Base-by-base conservation (phyloP, 352 stramenopile species). In the Phytophthora nicotianae region DNA sequence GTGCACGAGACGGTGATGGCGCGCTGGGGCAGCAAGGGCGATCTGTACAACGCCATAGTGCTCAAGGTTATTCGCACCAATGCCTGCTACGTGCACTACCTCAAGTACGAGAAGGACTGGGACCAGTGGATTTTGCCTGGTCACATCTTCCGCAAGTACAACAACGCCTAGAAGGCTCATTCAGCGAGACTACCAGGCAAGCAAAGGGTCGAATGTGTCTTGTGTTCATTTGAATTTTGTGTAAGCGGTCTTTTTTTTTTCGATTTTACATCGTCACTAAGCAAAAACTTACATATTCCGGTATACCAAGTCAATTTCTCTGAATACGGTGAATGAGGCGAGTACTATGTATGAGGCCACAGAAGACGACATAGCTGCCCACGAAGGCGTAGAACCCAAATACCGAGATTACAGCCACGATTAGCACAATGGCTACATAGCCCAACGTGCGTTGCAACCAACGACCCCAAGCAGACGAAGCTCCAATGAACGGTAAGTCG, bases 81-180 rank as follows among this genome's bases (percentile, higher is more conserved):
- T 53, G 81, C 83, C 5, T 90, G 81, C 59, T 75, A 83, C 38
- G 83, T 93, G 74, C 83, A 93, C 68, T 93, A 91, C 56, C 70
- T 91, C 59, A 91, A 93, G 74, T 91, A 84, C 50, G 80, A 93
- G 55, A 90, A 89, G 51, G 81, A 93, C 69, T 93, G 83, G 83
- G 81, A 93, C 72, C 83, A 93, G 56, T 93, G 83, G 83, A 67
- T 93, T 37, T 62, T 93, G 16, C 83, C 83, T 1, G 79, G 81
- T 37, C 83, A 91, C 58, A 93, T 93, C 35, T 93, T 91, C 63
- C 82, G 79, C 53, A 93, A 93, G 68, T 90, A 89, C 62, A 54
- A 66, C 46, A 50, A 68, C 19, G 38, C 48, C 11, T 69, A 69
- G 27, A 35, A 19, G 8, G 19, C 20, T 35, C 13, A 38, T 20